Conservation (phyloP, 495 filamentous ascomycete genomes). For the Lepraria neglecta region DNA sequence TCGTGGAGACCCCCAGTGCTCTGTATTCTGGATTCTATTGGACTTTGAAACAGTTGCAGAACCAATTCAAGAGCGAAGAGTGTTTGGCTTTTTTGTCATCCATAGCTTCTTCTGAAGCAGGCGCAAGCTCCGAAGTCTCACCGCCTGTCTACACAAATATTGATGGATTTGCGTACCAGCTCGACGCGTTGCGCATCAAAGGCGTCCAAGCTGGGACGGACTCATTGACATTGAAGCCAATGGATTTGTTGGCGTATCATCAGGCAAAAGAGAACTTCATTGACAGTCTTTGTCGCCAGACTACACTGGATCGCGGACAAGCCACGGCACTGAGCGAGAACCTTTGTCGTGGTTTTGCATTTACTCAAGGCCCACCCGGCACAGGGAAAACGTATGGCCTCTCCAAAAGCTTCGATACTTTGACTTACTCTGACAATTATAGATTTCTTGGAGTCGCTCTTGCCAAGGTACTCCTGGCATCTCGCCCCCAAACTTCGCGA, state of each 20-base stretch:
- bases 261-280: slow-evolving; percentile 18
- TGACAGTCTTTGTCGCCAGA: slow-evolving; percentile 30
- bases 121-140: slow-evolving; percentile 26
- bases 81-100: slow-evolving; percentile 51
- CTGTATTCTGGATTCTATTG: slow-evolving; percentile 39
- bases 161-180: slow-evolving; percentile 41
- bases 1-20: slow-evolving; percentile 61
- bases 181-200: slow-evolving; percentile 34
- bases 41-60: slow-evolving; percentile 24
- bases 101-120: slow-evolving; percentile 41
- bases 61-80: slow-evolving; percentile 17
- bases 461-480: slow-evolving; percentile 53
- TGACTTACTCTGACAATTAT: neutral
- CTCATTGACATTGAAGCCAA: slow-evolving; percentile 33
- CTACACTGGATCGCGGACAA: slow-evolving; percentile 53
- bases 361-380: slow-evolving; percentile 72
- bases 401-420: neutral
- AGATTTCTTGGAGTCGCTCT: slow-evolving; percentile 35
- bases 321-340: slow-evolving; percentile 48
- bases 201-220: slow-evolving; percentile 14
- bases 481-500: slow-evolving; percentile 40
- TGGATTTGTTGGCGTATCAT: neutral
- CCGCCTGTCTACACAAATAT: slow-evolving; percentile 45
- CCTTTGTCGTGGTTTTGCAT: slow-evolving; percentile 47
- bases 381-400: slow-evolving; percentile 53